phyloP scores from a whole-genome alignment of 805 yeast genomes.

The Candida incommunis region DNA sequence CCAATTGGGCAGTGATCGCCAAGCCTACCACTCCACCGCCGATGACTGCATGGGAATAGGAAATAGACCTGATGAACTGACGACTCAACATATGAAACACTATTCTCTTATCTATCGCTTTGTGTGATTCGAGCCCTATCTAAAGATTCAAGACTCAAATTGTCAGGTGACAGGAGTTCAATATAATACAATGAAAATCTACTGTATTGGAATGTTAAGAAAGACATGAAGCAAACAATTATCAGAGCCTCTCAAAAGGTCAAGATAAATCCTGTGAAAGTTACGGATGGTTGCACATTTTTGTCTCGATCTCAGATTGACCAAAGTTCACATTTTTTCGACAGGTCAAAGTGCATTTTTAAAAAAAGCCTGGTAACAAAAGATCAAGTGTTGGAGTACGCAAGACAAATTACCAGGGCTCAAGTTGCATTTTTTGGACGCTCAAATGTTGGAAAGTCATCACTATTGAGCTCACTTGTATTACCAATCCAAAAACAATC shows the following conservation, averaged over 20 bases:
- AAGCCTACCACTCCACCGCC: slow-evolving; percentile 84
- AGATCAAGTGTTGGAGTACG: neutral
- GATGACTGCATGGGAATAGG: slow-evolving; percentile 52
- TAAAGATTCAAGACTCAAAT: too few relatives aligned
- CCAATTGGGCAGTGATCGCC: slow-evolving; percentile 62
- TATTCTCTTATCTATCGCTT: too few relatives aligned
- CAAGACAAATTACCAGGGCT: neutral
- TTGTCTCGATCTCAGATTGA: neutral
- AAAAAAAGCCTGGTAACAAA: neutral
- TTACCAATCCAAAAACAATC: too few relatives aligned
- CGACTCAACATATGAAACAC: neutral
- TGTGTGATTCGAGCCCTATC: too few relatives aligned
- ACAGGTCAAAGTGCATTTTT: neutral
- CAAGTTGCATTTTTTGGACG: neutral
- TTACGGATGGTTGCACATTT: neutral
- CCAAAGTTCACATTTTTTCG: neutral
- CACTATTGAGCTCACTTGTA: neutral
- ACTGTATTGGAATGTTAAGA: too few relatives aligned
- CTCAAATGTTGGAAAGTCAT: neutral
- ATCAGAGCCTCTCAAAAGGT: too few relatives aligned
- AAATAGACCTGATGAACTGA: neutral
- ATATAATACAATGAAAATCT: too few relatives aligned
- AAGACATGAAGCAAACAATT: too few relatives aligned
- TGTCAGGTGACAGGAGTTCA: too few relatives aligned
- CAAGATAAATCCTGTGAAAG: neutral